A percentile compares a stretch with the other conserved stretches of the same genome.
These are phyloP conservation scores for Aspergillus floridensis DNA, from an alignment of 2,329 filamentous ascomycete genomes.

Conservation along the genomic window DNA sequence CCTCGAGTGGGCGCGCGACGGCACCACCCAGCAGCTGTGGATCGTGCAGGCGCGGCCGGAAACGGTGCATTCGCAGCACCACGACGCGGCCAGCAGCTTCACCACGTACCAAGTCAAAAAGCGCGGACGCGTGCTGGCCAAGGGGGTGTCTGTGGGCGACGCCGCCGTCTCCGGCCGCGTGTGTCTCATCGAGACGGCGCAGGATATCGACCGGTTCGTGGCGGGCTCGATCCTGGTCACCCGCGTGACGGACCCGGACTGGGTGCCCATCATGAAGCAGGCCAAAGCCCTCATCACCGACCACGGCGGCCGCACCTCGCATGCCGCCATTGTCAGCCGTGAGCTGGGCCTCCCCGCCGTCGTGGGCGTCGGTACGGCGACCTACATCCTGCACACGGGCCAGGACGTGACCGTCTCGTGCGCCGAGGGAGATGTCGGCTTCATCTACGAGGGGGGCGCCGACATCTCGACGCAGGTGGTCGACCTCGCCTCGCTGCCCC, in stretches of 20 bases:
- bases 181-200: slow-evolving; percentile 32
- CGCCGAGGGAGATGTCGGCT: slow-evolving; percentile 38
- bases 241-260: slow-evolving; percentile 38
- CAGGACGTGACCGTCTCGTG: slow-evolving; percentile 42
- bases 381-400: slow-evolving; percentile 37
- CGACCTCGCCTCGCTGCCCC: slow-evolving; percentile 25
- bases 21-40: slow-evolving; percentile 26
- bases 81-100: slow-evolving; percentile 26
- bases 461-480: slow-evolving; percentile 34
- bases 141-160: slow-evolving; percentile 34
- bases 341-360: slow-evolving; percentile 40
- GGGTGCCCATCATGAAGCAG: slow-evolving; percentile 42
- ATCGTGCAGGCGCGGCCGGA: slow-evolving; percentile 41
- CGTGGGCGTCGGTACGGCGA: slow-evolving; percentile 38
- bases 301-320: slow-evolving; percentile 32
- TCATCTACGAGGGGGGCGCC: slow-evolving; percentile 38
- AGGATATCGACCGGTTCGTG: slow-evolving; percentile 34
- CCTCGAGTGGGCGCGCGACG: slow-evolving; percentile 42
- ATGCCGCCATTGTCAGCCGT: slow-evolving; percentile 44
- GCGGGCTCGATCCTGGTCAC: slow-evolving; percentile 38
- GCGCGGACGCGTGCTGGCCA: slow-evolving; percentile 29
- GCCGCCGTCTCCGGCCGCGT: slow-evolving; percentile 34
- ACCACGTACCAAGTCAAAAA: slow-evolving; percentile 34
- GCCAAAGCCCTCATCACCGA: slow-evolving; percentile 40
- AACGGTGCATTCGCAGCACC: slow-evolving; percentile 35